phyloP scores from a whole-genome alignment of 2,329 filamentous ascomycete species.

The Cylindrodendrum hubeiense region DNA sequence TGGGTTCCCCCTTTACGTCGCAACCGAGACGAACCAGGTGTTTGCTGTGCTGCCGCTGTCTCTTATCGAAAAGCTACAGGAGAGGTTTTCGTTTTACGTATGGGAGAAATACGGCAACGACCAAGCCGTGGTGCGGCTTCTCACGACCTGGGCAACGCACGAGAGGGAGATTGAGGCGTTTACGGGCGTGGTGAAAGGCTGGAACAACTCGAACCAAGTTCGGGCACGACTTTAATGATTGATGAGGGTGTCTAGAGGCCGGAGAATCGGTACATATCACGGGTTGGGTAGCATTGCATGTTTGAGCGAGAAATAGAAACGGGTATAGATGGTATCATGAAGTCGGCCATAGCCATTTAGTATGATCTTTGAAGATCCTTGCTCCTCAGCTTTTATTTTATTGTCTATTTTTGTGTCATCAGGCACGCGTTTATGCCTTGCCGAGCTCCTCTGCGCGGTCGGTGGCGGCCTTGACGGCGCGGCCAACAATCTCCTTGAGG shows the following conservation, averaged over 20 bases:
- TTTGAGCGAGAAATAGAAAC: background rate
- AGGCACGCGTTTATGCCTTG: slow-evolving; percentile 41
- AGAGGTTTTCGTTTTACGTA: slow-evolving; percentile 59
- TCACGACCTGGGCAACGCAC: slow-evolving; percentile 66
- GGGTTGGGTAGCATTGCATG: too few species aligned
- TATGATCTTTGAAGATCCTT: background rate
- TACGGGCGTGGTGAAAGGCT: slow-evolving; percentile 34
- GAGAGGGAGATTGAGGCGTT: slow-evolving; percentile 55
- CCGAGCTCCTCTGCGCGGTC: slow-evolving; percentile 59
- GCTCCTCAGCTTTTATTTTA: background rate
- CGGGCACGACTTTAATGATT: background rate
- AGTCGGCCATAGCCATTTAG: background rate
- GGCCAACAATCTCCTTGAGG: slow-evolving; percentile 57
- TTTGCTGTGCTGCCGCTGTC: slow-evolving; percentile 58
- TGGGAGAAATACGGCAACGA: slow-evolving; percentile 59
- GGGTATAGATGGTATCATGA: background rate
- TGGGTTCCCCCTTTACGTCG: slow-evolving; percentile 57
- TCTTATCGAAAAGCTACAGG: slow-evolving; percentile 54
- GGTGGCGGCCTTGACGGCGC: slow-evolving; percentile 60
- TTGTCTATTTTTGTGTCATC: background rate
- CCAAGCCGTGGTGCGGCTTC: slow-evolving; percentile 56
- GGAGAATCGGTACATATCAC: too few species aligned
- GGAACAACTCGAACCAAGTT: slow-evolving; percentile 9
- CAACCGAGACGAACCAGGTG: slow-evolving; percentile 65
- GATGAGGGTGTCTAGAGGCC: background rate